phyloP scores from a whole-genome alignment of 2,329 filamentous ascomycete species.

The Penicillium paneum region DNA sequence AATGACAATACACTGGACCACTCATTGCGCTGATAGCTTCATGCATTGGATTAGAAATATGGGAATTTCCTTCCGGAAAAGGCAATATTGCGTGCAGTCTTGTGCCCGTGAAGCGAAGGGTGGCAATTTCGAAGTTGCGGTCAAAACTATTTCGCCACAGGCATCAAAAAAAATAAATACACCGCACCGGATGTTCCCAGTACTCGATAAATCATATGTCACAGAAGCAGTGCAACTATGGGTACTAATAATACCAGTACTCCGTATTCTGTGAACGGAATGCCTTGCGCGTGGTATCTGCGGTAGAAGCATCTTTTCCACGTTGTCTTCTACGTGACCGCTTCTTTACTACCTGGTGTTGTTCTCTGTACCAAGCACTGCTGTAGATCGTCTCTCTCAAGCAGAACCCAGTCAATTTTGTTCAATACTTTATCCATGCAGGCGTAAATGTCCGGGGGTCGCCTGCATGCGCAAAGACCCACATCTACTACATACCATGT shows the following conservation, averaged over 20 bases:
- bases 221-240: not conserved
- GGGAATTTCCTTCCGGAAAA: not conserved
- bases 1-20: not conserved
- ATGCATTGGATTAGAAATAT: not conserved
- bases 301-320: not conserved
- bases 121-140: slow-evolving; percentile 27
- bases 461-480: slow-evolving; percentile 9
- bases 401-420: not conserved
- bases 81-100: not conserved
- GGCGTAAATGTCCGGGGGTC: slow-evolving; percentile 1
- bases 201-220: not conserved
- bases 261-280: not conserved
- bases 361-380: not conserved
- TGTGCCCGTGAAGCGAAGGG: slow-evolving; percentile 8
- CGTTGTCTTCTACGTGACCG: slow-evolving; percentile 3
- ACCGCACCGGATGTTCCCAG: not conserved
- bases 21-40: not conserved
- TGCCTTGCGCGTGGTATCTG: not conserved
- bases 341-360: not conserved
- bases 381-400: not conserved
- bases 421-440: slow-evolving; percentile 2
- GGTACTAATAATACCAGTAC: not conserved
- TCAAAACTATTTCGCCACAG: slow-evolving; percentile 24
- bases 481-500: slow-evolving; percentile 1
- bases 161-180: not conserved